Evolutionary conservation across 1,139 yeast genomes (phyloP), one percentile per base, ranked within the genome.

Genomic region (Kodamaea derodonti): DNA sequence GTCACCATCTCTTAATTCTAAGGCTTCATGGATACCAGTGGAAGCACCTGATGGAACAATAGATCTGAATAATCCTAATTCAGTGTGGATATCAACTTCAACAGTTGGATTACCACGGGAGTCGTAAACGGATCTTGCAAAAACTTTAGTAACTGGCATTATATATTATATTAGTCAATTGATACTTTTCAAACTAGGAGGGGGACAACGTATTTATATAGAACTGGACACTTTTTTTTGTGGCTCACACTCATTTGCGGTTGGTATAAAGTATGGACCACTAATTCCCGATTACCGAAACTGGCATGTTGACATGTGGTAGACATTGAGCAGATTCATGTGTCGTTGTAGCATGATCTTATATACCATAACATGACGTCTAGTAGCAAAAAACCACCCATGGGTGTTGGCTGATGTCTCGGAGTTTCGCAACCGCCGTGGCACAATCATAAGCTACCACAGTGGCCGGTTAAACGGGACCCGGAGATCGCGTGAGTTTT

Each of bases 101-200:
- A 88, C 96, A 49, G 96, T 88, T 69, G 97, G 97, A 78, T 88
- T 88, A 71, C 95, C 96, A 74, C 97, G 85, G 53, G 96, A 87
- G 73, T 88, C 97, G 81, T 88, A 88, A 68, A 88, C 94, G 74
- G 80, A 80, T 74, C 96, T 85, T 56, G 96, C 85, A 69, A 74
- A 79, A 55, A 86, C 72, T 72, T 87, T 86, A 38, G 63, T 43
- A 40, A 61, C 50, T 43, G 70, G 60, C 70, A 64, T 65, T 38
- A 30, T 26, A 14, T 25, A 14, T 25, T 5, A 5, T 25, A 27
- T 14, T 15, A 31, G 29, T 35, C 32, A 31, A 31, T 31, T 31
- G 31, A 30, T 34, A 14, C 33, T 32, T 20, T 28, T 27, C 10
- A 12, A 11, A 14, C 12, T 5, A 15, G 22, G 22, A 9, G 22